Evolutionary conservation across 495 filamentous ascomycete genomes (phyloP), one percentile per base, ranked within the genome.

Genomic region (Halenospora varia): DNA sequence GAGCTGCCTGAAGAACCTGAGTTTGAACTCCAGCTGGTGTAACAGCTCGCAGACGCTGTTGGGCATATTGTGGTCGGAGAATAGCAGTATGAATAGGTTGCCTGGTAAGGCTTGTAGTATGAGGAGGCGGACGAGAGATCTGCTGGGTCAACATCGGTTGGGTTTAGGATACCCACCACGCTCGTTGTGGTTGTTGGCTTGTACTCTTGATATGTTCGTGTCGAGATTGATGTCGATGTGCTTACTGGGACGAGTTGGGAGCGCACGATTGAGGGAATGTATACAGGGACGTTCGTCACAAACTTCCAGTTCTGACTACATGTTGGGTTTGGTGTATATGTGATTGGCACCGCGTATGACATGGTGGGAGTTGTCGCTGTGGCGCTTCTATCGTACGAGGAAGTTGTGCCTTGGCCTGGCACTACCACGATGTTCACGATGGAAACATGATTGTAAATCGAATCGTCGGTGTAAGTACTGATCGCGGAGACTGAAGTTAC

Each of bases 401-500:
- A 3, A 6, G 29, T 15, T 25, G 44, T 53, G 10, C 70, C 67
- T 8, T 62, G 60, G 17, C 60, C 69, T 13, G 65, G 62, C 3
- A 71, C 63, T 48, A 74, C 64, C n/a, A 72, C 58, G 35, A 75
- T 51, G 41, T 73, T 25, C 20, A 76, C 59, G 19, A 76, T 20
- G 6, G 71, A 72, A 10, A 71, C 56, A 29, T 66, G 62, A 13
- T 47, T 11, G 42, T 51, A 56, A 45, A 44, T 59, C 20, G 56
- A 19, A 26, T n/a, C 13, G 10, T 64, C 44, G 25, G 65, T 64
- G 23, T 29, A 9, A 15, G 62, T 62, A 29, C 68, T 73, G 41
- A 64, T 57, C 0, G 71, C 69, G 0, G 71, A 75, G 10, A 72
- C 8, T 4, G 73, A 65, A 23, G 63, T 62, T 0, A 35, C 29